These are phyloP conservation scores for Samsoniella hepiali DNA, from an alignment of 2,329 filamentous ascomycete species.

Conservation along the genomic window DNA sequence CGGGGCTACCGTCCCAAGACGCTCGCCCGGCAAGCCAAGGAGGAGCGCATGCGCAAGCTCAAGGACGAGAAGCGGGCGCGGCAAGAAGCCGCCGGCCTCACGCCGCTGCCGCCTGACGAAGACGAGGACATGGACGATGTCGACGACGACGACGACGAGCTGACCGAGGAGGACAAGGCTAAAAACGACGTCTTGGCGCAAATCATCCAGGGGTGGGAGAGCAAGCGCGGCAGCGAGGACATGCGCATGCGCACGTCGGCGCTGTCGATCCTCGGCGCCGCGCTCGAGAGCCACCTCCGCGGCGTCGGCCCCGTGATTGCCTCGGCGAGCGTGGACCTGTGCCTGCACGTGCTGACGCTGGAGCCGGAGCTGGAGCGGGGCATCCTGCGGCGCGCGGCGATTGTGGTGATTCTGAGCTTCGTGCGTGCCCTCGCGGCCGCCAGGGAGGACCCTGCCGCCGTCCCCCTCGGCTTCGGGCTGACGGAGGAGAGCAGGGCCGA, in stretches of 20 bases:
- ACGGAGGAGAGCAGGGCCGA: conserved; percentile 56
- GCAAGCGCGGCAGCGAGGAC: conserved; percentile 64
- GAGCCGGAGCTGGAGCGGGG: conserved; percentile 59
- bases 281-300: conserved; percentile 58
- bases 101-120: conserved; percentile 30
- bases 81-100: conserved; percentile 27
- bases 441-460: conserved; percentile 52
- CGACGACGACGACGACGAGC: conserved; percentile 46
- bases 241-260: conserved; percentile 67
- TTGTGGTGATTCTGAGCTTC: conserved; percentile 60
- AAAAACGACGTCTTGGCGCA: conserved; percentile 51
- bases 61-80: conserved; percentile 37
- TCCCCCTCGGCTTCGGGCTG: conserved; percentile 53
- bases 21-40: conserved; percentile 51
- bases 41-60: conserved; percentile 46
- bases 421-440: conserved; percentile 57
- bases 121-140: conserved; percentile 45
- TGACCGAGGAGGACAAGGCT: conserved; percentile 41
- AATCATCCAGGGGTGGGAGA: conserved; percentile 66
- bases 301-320: conserved; percentile 53
- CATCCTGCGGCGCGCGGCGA: conserved; percentile 65
- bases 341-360: conserved; percentile 58
- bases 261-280: conserved; percentile 59
- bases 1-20: conserved; percentile 60
- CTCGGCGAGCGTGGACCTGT: conserved; percentile 59